A percentile compares a stretch with the other conserved stretches of the same genome.
Evolutionary conservation across 2,329 filamentous ascomycete species (phyloP).

Genomic region (Purpureocillium takamizusanense): DNA sequence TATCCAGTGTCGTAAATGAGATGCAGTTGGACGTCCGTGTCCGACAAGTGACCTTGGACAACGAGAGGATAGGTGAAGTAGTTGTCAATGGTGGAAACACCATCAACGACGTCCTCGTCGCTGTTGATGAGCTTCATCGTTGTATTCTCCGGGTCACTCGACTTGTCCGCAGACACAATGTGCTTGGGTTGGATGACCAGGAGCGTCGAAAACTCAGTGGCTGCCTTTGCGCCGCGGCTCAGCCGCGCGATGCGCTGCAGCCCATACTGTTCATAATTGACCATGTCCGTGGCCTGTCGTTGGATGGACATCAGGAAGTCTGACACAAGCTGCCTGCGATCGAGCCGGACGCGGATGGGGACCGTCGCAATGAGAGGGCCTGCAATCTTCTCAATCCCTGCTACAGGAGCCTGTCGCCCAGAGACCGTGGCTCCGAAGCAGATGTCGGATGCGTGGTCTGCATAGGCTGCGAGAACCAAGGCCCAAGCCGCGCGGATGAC

Average conservation of each 20-base stretch:
- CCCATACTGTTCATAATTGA: conserved; percentile 13
- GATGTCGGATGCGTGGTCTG: not conserved
- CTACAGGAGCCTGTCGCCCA: conserved; percentile 1
- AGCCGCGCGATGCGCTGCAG: conserved; percentile 16
- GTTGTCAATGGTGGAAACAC: not conserved
- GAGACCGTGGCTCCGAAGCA: not conserved
- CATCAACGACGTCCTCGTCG: not conserved
- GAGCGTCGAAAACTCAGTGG: conserved; percentile 5
- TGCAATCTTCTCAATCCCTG: not conserved
- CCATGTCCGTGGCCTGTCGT: conserved; percentile 11
- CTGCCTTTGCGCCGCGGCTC: conserved; percentile 2
- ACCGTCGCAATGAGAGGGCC: not conserved
- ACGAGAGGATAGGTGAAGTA: conserved; percentile 2
- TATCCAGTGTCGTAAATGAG: conserved; percentile 1
- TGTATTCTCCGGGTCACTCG: not conserved
- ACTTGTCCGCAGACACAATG: not conserved
- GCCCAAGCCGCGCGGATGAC: not conserved
- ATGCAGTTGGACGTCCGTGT: conserved; percentile 1
- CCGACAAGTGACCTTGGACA: conserved; percentile 1
- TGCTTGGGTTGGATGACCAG: conserved; percentile 7
- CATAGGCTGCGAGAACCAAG: not conserved
- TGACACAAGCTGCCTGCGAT: not conserved
- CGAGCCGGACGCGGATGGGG: not conserved
- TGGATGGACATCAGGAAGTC: conserved; percentile 12
- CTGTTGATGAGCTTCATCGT: not conserved